These are phyloP conservation scores for Gossypium davidsonii DNA, from an alignment of 441 rosid genomes.

Conservation along the genomic window DNA sequence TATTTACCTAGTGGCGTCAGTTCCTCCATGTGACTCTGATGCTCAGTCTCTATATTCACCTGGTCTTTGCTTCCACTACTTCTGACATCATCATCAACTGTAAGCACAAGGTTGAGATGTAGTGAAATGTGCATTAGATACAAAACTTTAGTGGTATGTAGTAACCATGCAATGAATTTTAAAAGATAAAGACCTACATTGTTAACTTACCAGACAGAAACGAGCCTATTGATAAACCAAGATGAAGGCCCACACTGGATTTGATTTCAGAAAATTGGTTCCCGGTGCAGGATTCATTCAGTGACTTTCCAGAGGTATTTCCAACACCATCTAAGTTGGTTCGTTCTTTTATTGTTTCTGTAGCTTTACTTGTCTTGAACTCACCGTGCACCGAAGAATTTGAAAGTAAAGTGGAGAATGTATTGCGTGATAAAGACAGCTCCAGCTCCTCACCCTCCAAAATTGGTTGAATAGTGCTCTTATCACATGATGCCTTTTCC, in stretches of 20 bases:
- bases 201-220: conserved; percentile 34
- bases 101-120: conserved; percentile 16
- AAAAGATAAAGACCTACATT: background rate
- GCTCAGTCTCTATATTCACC: conserved; percentile 20
- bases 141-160: background rate
- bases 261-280: conserved; percentile 26
- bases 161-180: background rate
- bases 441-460: conserved; percentile 32
- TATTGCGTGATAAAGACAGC: conserved; percentile 46
- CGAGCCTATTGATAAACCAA: conserved; percentile 41
- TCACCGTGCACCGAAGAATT: conserved; percentile 29
- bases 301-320: conserved; percentile 27
- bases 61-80: conserved; percentile 28
- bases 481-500: conserved; percentile 27
- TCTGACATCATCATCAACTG: conserved; percentile 32
- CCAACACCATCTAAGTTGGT: conserved; percentile 25
- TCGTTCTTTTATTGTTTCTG: conserved; percentile 25
- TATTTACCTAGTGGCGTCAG: conserved; percentile 29
- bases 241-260: conserved; percentile 36
- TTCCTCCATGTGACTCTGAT: conserved; percentile 28
- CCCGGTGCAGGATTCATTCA: conserved; percentile 15
- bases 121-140: background rate
- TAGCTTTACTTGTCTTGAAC: conserved; percentile 32
- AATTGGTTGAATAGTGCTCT: conserved; percentile 26
- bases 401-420: conserved; percentile 31